A percentile compares a stretch with the other conserved stretches of the same genome.
phyloP scores from a whole-genome alignment of 805 yeast species.

The Ogataea trehalophila region DNA sequence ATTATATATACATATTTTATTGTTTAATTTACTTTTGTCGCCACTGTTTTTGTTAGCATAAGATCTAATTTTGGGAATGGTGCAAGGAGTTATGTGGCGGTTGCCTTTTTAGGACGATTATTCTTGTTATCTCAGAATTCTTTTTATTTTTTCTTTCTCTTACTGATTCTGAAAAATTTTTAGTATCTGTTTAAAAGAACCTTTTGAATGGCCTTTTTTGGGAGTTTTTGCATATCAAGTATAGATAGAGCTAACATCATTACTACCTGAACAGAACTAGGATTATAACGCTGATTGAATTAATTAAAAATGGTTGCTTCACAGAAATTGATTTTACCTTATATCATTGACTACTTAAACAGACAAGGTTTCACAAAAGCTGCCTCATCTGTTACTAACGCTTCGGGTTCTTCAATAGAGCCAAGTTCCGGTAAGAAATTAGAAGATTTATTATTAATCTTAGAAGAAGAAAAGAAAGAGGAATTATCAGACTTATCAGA shows the following conservation, averaged over 20 bases:
- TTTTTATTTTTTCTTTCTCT: neutral
- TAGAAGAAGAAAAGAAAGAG: constrained; percentile 1
- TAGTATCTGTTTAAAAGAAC: no score
- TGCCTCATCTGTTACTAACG: constrained; percentile 17
- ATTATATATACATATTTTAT: no score
- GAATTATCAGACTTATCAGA: constrained; percentile 8
- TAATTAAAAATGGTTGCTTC: constrained; percentile 14
- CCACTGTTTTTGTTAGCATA: no score
- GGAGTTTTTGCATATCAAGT: no score
- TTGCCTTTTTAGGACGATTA: neutral
- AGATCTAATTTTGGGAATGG: no score
- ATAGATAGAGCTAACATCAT: no score
- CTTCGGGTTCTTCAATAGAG: neutral
- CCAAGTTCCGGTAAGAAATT: constrained; percentile 1
- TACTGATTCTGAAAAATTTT: neutral
- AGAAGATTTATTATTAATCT: constrained; percentile 7
- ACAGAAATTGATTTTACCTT: constrained; percentile 14
- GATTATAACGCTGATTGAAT: no score
- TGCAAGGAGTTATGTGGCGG: no score
- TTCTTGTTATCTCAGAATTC: neutral
- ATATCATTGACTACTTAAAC: constrained; percentile 21
- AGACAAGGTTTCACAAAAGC: constrained; percentile 21
- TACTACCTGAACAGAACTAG: no score
- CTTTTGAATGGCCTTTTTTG: no score
- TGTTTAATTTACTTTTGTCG: no score